Base-by-base conservation (phyloP, 1,139 yeast species). In the Kurtzmaniella quercitrusa region DNA sequence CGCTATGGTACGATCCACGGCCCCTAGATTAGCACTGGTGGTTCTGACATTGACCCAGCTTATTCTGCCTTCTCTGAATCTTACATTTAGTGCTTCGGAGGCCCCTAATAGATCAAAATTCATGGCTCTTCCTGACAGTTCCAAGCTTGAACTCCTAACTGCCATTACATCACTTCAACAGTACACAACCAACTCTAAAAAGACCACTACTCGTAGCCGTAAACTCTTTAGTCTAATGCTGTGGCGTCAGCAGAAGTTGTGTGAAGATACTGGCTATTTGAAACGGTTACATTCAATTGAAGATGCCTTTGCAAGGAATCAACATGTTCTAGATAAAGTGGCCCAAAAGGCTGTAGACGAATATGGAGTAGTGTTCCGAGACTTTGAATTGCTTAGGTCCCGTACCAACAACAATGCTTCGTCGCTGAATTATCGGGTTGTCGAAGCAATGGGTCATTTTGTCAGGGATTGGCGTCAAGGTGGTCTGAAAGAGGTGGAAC, bases 381-480 rank as follows among this genome's bases (percentile, higher is more conserved):
- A 70, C 23, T 59, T 69, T 42, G 81, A 79, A 43, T 36, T 69
- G 41, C 54, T 58, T 49, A 48, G 56, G 53, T 40, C 48, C 38
- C 46, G 51, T 43, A 39, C 46, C 6, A 41, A 49, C 23, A 52
- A 49, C 38, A 47, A 43, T 42, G 50, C 68, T 16, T 59, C 70
- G 34, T 59, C 63, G 25, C 65, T 73, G 27, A 75, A 77, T 49
- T 78, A 73, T 48, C 64, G 82, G 41, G 88, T 85, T 0, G 73
- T 82, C 34, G 96, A 89, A 57, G 69, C 87, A 3, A 54, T 89
- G 41, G 81, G 88, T 39, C 96, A 88, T 60, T 77, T 75, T 48
- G 75, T 81, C 5, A 68, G 96, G 41, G 96, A 89, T 58, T 89
- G 94, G 93, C 63, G 79, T 2, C 68, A 96, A 40, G 96, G 89